These are phyloP conservation scores for Euptelea pleiosperma DNA, from an alignment of 164 flowering plant genomes.

Conservation along the genomic window DNA sequence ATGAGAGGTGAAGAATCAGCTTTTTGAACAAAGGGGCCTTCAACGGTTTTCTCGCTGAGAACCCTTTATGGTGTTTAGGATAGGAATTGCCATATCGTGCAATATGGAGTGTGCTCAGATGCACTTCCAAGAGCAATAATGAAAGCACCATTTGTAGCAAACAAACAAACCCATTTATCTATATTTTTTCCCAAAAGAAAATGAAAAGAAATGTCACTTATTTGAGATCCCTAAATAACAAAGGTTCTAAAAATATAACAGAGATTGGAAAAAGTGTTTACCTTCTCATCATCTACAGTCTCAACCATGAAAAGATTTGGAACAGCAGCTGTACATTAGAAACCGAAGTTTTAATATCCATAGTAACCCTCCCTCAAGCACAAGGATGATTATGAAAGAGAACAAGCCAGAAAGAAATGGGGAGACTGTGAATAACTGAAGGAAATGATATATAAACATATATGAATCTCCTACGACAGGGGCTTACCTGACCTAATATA, in stretches of 20 bases:
- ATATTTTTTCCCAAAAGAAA: too few relatives aligned
- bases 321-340: conserved; percentile 63
- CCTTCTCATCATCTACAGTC: conserved; percentile 89
- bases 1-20: too few relatives aligned
- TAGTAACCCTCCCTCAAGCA: neutral
- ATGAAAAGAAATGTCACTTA: neutral
- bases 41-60: too few relatives aligned
- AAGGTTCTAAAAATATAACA: neutral
- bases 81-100: neutral
- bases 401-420: too few relatives aligned
- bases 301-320: conserved; percentile 84
- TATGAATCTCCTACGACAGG: too few relatives aligned
- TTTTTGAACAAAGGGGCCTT: too few relatives aligned
- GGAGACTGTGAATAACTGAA: too few relatives aligned
- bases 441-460: too few relatives aligned
- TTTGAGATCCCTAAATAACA: neutral
- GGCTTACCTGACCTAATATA: too few relatives aligned
- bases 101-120: neutral
- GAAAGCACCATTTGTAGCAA: neutral
- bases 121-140: neutral
- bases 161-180: too few relatives aligned
- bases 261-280: conserved; percentile 19
- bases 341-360: neutral
- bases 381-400: too few relatives aligned
- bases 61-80: neutral